Conservation (phyloP, 139 green algal genomes). For the Auxenochlorella pyrenoidosa region DNA sequence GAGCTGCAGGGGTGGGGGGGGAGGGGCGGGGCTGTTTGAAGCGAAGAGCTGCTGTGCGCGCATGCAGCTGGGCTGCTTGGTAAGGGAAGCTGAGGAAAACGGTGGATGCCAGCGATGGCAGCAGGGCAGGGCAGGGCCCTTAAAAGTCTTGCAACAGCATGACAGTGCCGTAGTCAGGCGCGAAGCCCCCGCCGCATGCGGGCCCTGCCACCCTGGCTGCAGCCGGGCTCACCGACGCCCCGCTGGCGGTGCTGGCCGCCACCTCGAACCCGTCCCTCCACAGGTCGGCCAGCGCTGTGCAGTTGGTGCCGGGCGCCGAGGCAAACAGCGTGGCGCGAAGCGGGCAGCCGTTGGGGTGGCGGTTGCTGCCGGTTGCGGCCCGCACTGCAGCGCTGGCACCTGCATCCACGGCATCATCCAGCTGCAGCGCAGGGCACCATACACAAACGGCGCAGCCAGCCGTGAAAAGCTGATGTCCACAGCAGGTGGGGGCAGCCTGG, state of each 20-base stretch:
- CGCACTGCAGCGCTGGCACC: not conserved
- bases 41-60: too few species aligned
- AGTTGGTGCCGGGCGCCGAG: not conserved
- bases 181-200: too few species aligned
- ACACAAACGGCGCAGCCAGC: not conserved
- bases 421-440: not conserved
- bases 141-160: not conserved
- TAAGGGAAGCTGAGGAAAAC: too few species aligned
- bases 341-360: constrained; percentile 21
- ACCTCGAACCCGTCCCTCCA: not conserved
- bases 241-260: not conserved
- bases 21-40: too few species aligned
- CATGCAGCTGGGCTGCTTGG: too few species aligned
- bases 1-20: not conserved
- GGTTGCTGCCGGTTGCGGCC: not conserved
- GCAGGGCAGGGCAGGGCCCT: too few species aligned
- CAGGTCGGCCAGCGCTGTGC: not conserved
- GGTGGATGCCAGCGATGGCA: too few species aligned
- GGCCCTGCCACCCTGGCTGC: too few species aligned
- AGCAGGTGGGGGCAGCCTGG: too few species aligned
- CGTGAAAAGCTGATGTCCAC: too few species aligned
- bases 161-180: not conserved
- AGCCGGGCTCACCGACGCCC: not conserved
- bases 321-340: constrained; percentile 6
- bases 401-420: not conserved